Base-by-base conservation (phyloP, 306 rosid species). In the Abrus precatorius region DNA sequence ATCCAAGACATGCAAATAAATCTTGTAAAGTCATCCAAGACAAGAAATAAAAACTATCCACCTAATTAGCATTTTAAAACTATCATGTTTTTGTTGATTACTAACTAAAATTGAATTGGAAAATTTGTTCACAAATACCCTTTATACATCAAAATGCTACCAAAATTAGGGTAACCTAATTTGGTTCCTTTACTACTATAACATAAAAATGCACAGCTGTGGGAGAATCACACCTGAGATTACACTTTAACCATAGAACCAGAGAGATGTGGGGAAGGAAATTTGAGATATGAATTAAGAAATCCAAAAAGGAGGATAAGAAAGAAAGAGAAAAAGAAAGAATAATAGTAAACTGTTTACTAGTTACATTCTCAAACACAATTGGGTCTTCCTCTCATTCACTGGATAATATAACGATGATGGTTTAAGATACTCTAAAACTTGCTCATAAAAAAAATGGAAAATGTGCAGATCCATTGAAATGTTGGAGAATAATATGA, bases 381-480 rank as follows among this genome's bases (percentile, higher is more conserved):
- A n/a, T 47, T 61, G 47, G 13, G n/a, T 49, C 64, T 28, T 49
- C 47, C 66, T 61, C 32, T 61, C 6, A 69, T 47, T 70, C 3
- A 8, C 62, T 9, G 3, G 40, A 80, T 60, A 80, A 59, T 28
- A n/a, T 28, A 49, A 50, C 59, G 53, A 27, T 59, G 54, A 79
- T 34, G 33, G 53, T 69, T 57, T 50, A 44, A 6, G 33, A 47
- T 14, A 3, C 29, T 40, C 12, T 2, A 56, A 56, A 56, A 10
- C 41, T 40, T 14, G 67, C 13, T 27, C 29, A 28, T 55, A 38
- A 43, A 48, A 79, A 50, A 9, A 4, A 48, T 28, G 53, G 44
- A 54, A 70, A 59, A 79, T 60, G 9, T 68, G 57, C 70, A 69
- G 30, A 79, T 53, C 54, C 50, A 12, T 60, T 60, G 72, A 48